Evolutionary conservation across 345 rosid species (phyloP).

Genomic region (Citrus glauca): DNA sequence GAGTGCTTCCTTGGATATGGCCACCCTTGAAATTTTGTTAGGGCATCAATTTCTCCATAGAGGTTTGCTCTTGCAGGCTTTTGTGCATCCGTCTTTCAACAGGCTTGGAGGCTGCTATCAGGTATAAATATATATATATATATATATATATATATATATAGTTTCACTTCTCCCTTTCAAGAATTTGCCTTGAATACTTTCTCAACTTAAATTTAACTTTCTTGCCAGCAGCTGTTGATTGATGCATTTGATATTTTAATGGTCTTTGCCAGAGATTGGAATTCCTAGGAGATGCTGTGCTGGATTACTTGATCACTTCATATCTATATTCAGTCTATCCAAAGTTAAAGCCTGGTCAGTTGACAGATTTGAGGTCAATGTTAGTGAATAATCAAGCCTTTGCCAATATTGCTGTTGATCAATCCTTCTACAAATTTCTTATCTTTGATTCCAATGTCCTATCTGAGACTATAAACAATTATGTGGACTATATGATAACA

Average conservation of each 20-base stretch:
- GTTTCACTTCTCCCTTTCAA: background rate
- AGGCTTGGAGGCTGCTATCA: slow-evolving; percentile 93
- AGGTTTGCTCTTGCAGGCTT: slow-evolving; percentile 85
- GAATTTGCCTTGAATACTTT: background rate
- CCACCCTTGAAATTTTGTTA: slow-evolving; percentile 44
- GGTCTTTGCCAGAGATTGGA: slow-evolving; percentile 69
- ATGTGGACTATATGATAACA: slow-evolving; percentile 39
- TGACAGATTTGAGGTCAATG: slow-evolving; percentile 85
- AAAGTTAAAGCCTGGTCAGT: slow-evolving; percentile 81
- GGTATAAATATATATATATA: slow-evolving; percentile 39
- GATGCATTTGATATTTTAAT: slow-evolving; percentile 13
- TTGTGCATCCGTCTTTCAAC: slow-evolving; percentile 87
- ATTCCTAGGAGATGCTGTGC: slow-evolving; percentile 96
- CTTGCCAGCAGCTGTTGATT: slow-evolving; percentile 5
- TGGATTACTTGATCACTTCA: slow-evolving; percentile 89
- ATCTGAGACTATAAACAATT: slow-evolving; percentile 49
- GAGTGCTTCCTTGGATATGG: slow-evolving; percentile 37
- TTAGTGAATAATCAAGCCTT: slow-evolving; percentile 76
- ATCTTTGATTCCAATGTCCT: slow-evolving; percentile 57
- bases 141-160: slow-evolving; percentile 3
- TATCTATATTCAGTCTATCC: slow-evolving; percentile 78
- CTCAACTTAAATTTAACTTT: background rate
- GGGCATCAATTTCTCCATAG: slow-evolving; percentile 53
- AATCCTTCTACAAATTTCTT: slow-evolving; percentile 54
- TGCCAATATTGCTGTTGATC: slow-evolving; percentile 67